phyloP scores from a whole-genome alignment of 768 basidiomycete genomes.

The Crepidotus variabilis region DNA sequence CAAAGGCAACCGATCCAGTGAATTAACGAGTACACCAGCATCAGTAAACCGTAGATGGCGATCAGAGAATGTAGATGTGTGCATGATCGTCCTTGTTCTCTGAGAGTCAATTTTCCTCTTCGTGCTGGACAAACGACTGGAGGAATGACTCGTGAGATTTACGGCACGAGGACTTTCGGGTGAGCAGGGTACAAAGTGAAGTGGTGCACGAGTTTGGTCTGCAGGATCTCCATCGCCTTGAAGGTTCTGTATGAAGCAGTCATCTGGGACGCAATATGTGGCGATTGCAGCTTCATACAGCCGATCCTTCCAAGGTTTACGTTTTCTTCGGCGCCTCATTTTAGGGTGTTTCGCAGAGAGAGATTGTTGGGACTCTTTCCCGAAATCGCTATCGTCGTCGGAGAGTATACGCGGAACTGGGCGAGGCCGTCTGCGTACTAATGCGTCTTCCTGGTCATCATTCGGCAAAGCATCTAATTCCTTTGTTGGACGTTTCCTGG shows the following conservation, averaged over 20 bases:
- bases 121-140: neutral
- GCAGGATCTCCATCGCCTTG: conserved; percentile 4
- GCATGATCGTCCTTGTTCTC: conserved; percentile 19
- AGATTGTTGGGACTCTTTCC: neutral
- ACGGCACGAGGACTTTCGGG: neutral
- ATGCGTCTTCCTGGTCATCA: neutral
- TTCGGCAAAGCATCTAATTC: neutral
- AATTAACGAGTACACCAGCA: conserved; percentile 1
- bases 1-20: conserved; percentile 12
- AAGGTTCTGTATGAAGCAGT: conserved; percentile 16
- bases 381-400: neutral
- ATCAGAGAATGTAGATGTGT: conserved; percentile 8
- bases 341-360: conserved; percentile 3
- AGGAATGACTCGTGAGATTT: neutral
- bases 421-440: neutral
- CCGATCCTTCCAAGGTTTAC: conserved; percentile 25
- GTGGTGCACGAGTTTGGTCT: conserved; percentile 15
- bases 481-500: conserved; percentile 4
- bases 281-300: conserved; percentile 32
- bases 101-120: neutral
- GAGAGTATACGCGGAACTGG: neutral
- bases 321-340: conserved; percentile 8
- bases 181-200: conserved; percentile 16
- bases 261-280: conserved; percentile 28
- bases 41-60: conserved; percentile 2